These are phyloP conservation scores for Blastomyces percursus DNA, from an alignment of 2,329 filamentous ascomycete genomes.

Conservation along the genomic window DNA sequence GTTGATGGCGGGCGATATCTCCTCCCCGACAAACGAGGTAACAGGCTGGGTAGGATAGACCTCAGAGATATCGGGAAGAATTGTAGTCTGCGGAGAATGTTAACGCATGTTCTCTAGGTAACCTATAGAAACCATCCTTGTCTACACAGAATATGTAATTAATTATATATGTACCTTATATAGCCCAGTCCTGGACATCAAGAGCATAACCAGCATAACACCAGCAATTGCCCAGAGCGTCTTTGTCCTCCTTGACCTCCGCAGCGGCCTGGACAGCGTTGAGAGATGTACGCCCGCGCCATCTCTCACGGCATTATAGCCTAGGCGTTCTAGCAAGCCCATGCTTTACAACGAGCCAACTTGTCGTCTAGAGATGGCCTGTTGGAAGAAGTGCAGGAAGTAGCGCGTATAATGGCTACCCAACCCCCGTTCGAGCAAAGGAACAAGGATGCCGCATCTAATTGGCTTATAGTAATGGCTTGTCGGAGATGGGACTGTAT, in stretches of 20 bases:
- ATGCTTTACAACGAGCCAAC: not conserved
- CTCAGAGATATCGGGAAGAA: constrained; percentile 9
- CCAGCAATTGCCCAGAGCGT: not conserved
- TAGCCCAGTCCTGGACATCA: not conserved
- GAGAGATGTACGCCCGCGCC: not conserved
- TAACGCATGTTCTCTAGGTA: not conserved
- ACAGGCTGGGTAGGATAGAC: constrained; percentile 4
- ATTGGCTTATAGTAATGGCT: not conserved
- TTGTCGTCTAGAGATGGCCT: no score
- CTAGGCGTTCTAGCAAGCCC: not conserved
- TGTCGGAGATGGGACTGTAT: not conserved
- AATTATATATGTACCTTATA: not conserved
- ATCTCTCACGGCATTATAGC: not conserved
- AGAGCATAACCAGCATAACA: not conserved
- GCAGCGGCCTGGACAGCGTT: not conserved
- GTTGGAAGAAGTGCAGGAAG: not conserved
- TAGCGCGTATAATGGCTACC: not conserved
- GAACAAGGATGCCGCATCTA: not conserved
- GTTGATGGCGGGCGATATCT: not conserved
- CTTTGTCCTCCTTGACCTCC: constrained; percentile 19
- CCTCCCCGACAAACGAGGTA: not conserved
- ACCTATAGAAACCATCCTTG: no score
- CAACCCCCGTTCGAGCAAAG: not conserved
- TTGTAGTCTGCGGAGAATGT: not conserved
- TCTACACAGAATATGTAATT: no score